Base-by-base conservation (phyloP, 2,329 filamentous ascomycete genomes). In the Drechslerella dactyloides region DNA sequence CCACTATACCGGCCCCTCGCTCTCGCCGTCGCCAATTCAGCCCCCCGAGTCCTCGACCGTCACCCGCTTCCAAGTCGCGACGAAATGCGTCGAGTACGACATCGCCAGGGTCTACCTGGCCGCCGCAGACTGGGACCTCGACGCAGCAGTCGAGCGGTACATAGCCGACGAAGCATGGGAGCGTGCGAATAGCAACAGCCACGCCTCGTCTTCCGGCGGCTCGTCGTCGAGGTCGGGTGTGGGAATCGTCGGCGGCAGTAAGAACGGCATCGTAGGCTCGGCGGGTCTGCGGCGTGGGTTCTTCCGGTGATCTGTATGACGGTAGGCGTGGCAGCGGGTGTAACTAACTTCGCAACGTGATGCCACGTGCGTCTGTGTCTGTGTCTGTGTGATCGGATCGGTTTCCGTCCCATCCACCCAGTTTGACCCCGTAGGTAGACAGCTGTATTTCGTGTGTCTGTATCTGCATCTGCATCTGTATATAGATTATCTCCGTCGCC, bases 1-100 rank as follows among this genome's bases (percentile, higher is more conserved):
- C 15, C 57, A 64, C 30, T 76, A 75, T 27, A 51, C 6, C 15
- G 75, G 75, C 0, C 65, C 65, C 2, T 74, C 69, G 13, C 57
- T 74, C 4, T 75, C 70, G 4, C 44, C 72, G 1, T 53, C 57
- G 2, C 70, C 63, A 10, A 60, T 63, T n/a, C 73, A 75, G 19
- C 37, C 62, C 7, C 62, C 66, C 21, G 46, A 66, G 33, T 74
- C 74, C 11, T 68, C 50, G 6, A 46, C 40, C 10, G 35, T 74
- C 48, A 75, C 75, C 48, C 48, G 75, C 11, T 76, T 76, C 44
- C 74, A 76, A 51, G 33, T 75, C 10, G 57, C 59, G 44, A 74
- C 75, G 1, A 76, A 76, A 37, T 76, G 75, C 57, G 55, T 74
- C 21, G 75, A 75, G 15, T 65, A 70, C 8, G 64, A 73, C 30